Conservation (phyloP, 164 flowering plant species). For the Kalanchoe fedtschenkoi region DNA sequence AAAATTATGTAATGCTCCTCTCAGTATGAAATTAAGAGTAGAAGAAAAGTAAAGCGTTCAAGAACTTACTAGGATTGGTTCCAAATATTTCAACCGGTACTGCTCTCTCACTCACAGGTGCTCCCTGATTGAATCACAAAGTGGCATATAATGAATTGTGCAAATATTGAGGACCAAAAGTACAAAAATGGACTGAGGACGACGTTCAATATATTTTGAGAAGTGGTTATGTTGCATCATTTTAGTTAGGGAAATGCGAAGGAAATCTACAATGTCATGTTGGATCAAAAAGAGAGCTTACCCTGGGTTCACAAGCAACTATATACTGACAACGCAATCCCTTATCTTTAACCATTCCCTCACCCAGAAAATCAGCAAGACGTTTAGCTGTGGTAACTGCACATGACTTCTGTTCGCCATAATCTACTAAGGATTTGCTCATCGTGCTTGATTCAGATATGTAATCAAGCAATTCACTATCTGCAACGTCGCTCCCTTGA, state of each 20-base stretch:
- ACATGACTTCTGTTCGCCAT: conserved; percentile 98
- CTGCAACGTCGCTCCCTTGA: conserved; percentile 91
- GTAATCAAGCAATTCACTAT: conserved; percentile 87
- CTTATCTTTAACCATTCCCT: conserved; percentile 93
- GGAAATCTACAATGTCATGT: background rate
- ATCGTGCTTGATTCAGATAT: conserved; percentile 99
- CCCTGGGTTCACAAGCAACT: conserved; percentile 95
- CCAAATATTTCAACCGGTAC: conserved; percentile 98
- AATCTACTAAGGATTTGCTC: conserved; percentile 96
- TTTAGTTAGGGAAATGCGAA: background rate
- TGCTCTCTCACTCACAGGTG: conserved; percentile 98
- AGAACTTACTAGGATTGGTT: conserved; percentile 58
- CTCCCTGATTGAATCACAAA: conserved; percentile 47
- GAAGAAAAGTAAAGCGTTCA: background rate
- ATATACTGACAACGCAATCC: conserved; percentile 91
- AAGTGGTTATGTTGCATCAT: background rate
- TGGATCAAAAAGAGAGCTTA: conserved; percentile 19
- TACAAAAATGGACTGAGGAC: background rate
- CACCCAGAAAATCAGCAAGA: conserved; percentile 96
- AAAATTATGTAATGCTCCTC: conserved; percentile 4
- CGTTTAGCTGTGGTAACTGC: conserved; percentile 98
- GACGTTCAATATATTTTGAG: background rate
- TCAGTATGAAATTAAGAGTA: conserved; percentile 1
- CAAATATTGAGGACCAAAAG: background rate
- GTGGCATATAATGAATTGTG: background rate